A percentile compares a stretch with the other conserved stretches of the same genome.
Conservation (phyloP, 2,329 filamentous ascomycete species). For the Volutella citrinella region DNA sequence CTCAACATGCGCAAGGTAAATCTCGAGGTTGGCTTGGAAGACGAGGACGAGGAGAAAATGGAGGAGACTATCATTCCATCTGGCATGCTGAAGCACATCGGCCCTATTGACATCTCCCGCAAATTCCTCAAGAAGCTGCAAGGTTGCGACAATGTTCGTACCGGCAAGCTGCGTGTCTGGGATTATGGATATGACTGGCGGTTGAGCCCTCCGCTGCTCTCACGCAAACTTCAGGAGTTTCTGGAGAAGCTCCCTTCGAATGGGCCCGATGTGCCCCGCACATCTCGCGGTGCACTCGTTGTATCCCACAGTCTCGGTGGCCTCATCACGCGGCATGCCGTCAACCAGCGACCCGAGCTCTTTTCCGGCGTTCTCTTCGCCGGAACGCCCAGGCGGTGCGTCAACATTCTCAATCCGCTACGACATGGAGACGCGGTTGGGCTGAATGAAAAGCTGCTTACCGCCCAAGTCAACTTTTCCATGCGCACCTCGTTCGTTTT, state of each 20-base stretch:
- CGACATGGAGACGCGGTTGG: constrained; percentile 91
- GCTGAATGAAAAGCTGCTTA: constrained; percentile 83
- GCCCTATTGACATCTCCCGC: constrained; percentile 84
- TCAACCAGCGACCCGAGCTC: constrained; percentile 80
- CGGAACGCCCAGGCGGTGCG: constrained; percentile 78
- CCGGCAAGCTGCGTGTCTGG: constrained; percentile 73
- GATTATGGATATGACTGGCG: constrained; percentile 97
- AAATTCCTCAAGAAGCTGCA: constrained; percentile 76
- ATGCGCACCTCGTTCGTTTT: constrained; percentile 83
- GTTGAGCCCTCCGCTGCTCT: constrained; percentile 75
- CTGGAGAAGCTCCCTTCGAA: constrained; percentile 76
- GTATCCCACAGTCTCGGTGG: constrained; percentile 87
- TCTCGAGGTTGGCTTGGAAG: constrained; percentile 78
- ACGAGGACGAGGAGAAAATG: constrained; percentile 80
- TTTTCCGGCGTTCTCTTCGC: constrained; percentile 85
- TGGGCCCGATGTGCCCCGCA: constrained; percentile 46
- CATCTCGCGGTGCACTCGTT: constrained; percentile 69
- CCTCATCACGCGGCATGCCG: constrained; percentile 80
- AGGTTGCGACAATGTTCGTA: constrained; percentile 68
- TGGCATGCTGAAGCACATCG: constrained; percentile 88
- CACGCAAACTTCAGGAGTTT: constrained; percentile 67
- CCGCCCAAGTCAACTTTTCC: constrained; percentile 89
- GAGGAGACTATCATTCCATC: constrained; percentile 78
- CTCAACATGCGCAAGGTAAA: constrained; percentile 90
- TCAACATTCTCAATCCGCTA: constrained; percentile 87